These are phyloP conservation scores for Orbilia javanica DNA, from an alignment of 2,329 filamentous ascomycete genomes.

Conservation along the genomic window DNA sequence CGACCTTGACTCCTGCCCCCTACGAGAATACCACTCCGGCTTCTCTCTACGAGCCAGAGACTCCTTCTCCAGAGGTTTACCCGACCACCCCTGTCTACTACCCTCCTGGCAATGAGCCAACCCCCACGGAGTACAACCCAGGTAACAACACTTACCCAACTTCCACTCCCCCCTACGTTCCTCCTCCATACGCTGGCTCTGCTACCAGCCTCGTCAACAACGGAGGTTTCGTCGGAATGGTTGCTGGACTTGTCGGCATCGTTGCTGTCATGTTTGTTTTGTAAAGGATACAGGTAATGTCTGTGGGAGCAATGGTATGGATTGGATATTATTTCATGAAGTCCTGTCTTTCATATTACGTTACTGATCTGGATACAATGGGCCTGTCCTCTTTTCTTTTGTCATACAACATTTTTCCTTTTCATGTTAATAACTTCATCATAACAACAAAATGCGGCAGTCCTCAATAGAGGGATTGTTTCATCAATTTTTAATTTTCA, in stretches of 20 bases:
- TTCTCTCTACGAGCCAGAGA: conserved; percentile 47
- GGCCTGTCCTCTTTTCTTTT: conserved; percentile 24
- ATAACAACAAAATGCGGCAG: conserved; percentile 30
- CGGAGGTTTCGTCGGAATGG: conserved; percentile 46
- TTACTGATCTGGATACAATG: conserved; percentile 3
- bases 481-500: conserved; percentile 21
- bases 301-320: conserved; percentile 15
- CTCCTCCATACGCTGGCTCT: conserved; percentile 47
- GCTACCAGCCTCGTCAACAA: conserved; percentile 48
- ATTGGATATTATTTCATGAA: conserved; percentile 8
- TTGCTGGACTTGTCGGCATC: conserved; percentile 46
- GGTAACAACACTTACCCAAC: conserved; percentile 44
- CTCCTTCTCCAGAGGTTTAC: conserved; percentile 33
- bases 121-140: conserved; percentile 28
- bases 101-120: conserved; percentile 40
- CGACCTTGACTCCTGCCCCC: conserved; percentile 49
- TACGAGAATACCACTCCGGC: conserved; percentile 48
- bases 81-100: conserved; percentile 21
- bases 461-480: conserved; percentile 57
- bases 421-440: conserved; percentile 25
- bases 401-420: conserved; percentile 2
- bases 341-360: conserved; percentile 16
- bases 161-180: conserved; percentile 38
- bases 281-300: conserved; percentile 25
- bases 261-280: conserved; percentile 50